Percentiles rank a stretch among this genome's conserved stretches.
phyloP scores from a whole-genome alignment of 2,329 filamentous ascomycete genomes.

The Colletotrichum sp. region DNA sequence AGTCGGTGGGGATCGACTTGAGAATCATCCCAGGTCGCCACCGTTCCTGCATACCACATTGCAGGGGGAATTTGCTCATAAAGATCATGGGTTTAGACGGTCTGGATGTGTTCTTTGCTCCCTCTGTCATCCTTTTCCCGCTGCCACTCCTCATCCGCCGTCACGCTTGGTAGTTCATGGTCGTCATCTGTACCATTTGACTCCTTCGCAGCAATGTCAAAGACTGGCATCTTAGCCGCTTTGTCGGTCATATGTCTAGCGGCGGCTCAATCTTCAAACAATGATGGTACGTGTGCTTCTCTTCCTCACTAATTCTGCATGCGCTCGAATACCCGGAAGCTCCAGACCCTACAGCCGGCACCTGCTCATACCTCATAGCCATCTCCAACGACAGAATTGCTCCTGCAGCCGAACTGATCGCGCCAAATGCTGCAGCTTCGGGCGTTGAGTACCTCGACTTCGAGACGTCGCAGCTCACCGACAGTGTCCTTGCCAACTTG shows the following conservation, averaged over 20 bases:
- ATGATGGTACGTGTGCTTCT: neutral
- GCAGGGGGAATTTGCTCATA: neutral
- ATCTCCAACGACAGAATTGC: neutral
- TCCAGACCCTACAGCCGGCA: neutral
- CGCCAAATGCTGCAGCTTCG: neutral
- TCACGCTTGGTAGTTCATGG: neutral
- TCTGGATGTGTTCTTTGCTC: neutral
- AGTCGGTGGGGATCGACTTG: neutral
- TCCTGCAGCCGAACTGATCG: neutral
- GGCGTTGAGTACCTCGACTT: neutral
- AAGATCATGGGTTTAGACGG: neutral
- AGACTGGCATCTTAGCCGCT: neutral
- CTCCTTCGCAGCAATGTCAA: neutral
- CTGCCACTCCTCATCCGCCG: neutral
- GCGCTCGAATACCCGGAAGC: neutral
- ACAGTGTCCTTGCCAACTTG: neutral
- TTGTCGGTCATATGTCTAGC: neutral
- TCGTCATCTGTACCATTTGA: neutral
- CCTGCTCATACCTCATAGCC: neutral
- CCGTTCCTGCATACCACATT: neutral
- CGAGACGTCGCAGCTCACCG: neutral
- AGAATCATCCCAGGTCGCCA: neutral
- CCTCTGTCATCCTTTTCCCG: neutral
- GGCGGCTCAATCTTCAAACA: neutral
- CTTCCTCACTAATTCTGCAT: neutral